Evolutionary conservation across 345 rosid species (phyloP), one percentile per base, ranked within the genome.

Genomic region (Iberis pinnata): DNA sequence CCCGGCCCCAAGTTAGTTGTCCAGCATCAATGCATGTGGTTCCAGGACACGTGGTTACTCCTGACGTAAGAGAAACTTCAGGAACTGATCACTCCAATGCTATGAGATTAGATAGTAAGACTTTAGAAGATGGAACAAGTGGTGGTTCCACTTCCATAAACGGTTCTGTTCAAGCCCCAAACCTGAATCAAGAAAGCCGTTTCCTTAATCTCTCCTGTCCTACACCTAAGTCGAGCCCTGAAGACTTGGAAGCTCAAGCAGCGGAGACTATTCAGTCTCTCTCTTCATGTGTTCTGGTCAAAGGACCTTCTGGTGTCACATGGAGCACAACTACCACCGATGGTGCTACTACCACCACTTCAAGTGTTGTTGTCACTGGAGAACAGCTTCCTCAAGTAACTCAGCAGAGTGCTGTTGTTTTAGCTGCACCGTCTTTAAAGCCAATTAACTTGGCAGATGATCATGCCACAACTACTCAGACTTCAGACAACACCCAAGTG

Each of bases 281-380:
- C 41, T 71, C 92, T 61, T 56, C 78, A 49, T 64, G 69, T 74
- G 63, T 64, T 58, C 66, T 73, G 24, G 65, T 68, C 54, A 82
- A 65, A 75, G 81, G 82, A 60, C 72, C 67, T 33, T 74, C 86
- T 9, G 89, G 82, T 42, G 82, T 76, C 62, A 78, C 79, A 60
- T 80, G 88, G 94, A 79, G 82, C 69, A 67, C 85, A 49, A 65
- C 82, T 60, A 75, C 86, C 50, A 81, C 73, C 41, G 70, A 61
- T 43, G 73, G 71, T 53, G 78, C 75, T 38, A 51, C 80, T 58
- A 51, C 70, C 18, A 67, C 84, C 39, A 63, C 80, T 66, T 73
- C 89, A 56, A 83, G 83, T 70, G 68, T 79, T 47, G 86, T 72
- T 69, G 77, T 56, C 65, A 65, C 75, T 45, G 81, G 78, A 47